Percentiles rank a stretch among this genome's conserved stretches.
Evolutionary conservation across 164 flowering plant species (phyloP).

Genomic region (Magnolia kwangsiensis): DNA sequence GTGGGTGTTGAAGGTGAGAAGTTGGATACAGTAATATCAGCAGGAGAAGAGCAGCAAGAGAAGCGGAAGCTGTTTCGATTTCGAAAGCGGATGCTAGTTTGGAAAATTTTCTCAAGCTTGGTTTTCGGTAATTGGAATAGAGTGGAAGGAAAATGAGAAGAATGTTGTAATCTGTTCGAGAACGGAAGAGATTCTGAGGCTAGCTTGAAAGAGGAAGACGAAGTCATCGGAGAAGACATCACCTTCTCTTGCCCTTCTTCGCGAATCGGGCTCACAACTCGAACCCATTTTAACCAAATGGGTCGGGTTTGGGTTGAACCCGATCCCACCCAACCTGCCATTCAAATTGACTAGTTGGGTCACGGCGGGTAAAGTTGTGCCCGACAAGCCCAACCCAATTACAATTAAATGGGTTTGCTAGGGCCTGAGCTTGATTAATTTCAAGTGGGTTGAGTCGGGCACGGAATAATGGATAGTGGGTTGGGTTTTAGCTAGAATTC

Average conservation of each 20-base stretch:
- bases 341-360: no score
- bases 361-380: no score
- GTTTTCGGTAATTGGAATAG: neutral
- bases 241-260: neutral
- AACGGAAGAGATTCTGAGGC: neutral
- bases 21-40: neutral
- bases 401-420: no score
- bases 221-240: neutral
- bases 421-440: no score
- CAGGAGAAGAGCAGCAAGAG: constrained; percentile 19
- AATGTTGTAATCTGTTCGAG: neutral
- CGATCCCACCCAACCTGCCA: no score
- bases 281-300: no score
- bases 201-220: neutral
- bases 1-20: neutral
- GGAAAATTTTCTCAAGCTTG: neutral
- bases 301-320: no score
- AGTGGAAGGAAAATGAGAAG: neutral
- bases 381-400: no score
- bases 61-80: constrained; percentile 1
- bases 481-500: no score
- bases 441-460: no score
- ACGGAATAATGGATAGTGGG: no score
- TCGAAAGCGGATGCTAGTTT: neutral
- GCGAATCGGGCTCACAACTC: no score